phyloP scores from a whole-genome alignment of 1,284 basidiomycete species.

The Pisolithus thermaeus region DNA sequence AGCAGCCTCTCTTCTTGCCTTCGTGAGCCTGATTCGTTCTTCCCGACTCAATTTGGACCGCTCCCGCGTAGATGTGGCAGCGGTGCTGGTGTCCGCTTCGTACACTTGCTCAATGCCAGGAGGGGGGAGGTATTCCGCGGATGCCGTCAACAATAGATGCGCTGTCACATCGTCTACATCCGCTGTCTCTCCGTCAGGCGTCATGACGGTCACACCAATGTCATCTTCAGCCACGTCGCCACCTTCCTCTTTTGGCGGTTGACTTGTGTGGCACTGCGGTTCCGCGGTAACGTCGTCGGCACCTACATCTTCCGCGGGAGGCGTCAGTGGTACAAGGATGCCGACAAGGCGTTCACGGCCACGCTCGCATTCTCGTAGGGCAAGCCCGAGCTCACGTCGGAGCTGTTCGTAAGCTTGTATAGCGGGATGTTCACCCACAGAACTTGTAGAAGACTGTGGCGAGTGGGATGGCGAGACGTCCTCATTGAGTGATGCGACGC shows the following conservation, averaged over 20 bases:
- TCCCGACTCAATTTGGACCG: slow-evolving; percentile 61
- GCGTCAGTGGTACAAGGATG: slow-evolving; percentile 42
- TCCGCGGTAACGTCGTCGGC: slow-evolving; percentile 48
- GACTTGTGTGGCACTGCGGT: slow-evolving; percentile 30
- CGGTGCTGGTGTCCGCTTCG: slow-evolving; percentile 52
- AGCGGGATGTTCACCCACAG: slow-evolving; percentile 36
- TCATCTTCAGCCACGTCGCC: slow-evolving; percentile 11
- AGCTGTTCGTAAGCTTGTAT: slow-evolving; percentile 66
- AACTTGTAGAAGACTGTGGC: slow-evolving; percentile 13
- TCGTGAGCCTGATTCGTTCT: slow-evolving; percentile 60
- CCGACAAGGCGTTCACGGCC: slow-evolving; percentile 60
- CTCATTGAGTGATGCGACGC: slow-evolving; percentile 49
- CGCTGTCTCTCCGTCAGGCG: slow-evolving; percentile 10
- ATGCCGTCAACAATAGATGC: slow-evolving; percentile 47
- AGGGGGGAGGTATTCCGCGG: slow-evolving; percentile 48
- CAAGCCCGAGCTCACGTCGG: slow-evolving; percentile 67
- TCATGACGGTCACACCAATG: slow-evolving; percentile 4
- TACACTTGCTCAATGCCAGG: slow-evolving; percentile 72
- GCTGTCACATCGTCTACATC: slow-evolving; percentile 49
- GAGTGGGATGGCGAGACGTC: slow-evolving; percentile 25
- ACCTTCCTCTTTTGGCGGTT: slow-evolving; percentile 39
- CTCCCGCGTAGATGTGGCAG: slow-evolving; percentile 41
- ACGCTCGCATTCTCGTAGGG: slow-evolving; percentile 72
- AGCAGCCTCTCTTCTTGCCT: slow-evolving; percentile 46
- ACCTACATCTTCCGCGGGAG: slow-evolving; percentile 30